These are phyloP conservation scores for Irpex sp. DNA, from an alignment of 1,284 basidiomycete genomes.

Conservation along the genomic window DNA sequence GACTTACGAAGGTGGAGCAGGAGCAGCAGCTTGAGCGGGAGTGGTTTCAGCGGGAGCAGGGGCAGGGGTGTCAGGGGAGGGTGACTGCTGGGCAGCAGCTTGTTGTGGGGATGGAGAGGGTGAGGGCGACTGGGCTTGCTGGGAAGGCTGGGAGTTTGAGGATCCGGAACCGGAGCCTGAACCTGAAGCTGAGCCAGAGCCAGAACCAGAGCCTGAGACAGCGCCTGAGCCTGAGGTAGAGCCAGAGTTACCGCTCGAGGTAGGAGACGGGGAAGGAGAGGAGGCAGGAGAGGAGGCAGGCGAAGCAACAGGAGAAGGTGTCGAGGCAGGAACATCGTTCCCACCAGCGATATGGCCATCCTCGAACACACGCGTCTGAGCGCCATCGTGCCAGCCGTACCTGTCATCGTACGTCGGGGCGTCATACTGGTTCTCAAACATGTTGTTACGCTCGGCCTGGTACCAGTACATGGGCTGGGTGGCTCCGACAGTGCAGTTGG, in stretches of 20 bases:
- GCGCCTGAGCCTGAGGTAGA: neutral
- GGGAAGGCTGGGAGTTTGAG: neutral
- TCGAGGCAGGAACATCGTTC: neutral
- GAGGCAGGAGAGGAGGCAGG: neutral
- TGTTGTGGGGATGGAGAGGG: neutral
- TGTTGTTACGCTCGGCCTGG: conserved; percentile 56
- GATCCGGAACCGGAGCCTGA: neutral
- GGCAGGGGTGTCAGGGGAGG: neutral
- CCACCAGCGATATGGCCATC: conserved; percentile 22
- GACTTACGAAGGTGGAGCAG: neutral
- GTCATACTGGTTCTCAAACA: conserved; percentile 51
- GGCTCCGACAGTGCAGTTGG: conserved; percentile 67
- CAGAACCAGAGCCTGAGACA: neutral
- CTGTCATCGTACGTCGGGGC: conserved; percentile 57
- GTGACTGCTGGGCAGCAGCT: neutral
- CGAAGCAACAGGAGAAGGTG: neutral
- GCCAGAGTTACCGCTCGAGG: neutral
- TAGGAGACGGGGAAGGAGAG: neutral
- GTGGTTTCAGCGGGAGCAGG: neutral
- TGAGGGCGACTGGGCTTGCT: neutral
- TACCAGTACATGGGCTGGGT: conserved; percentile 67
- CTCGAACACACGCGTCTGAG: conserved; percentile 62
- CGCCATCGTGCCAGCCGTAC: conserved; percentile 56
- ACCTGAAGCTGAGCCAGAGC: neutral
- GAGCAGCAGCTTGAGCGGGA: neutral